Percentiles rank a stretch among this genome's conserved stretches.
These are phyloP conservation scores for Wallacemonas sp. DNA, from an alignment of 208 protist species.

Conservation along the genomic window DNA sequence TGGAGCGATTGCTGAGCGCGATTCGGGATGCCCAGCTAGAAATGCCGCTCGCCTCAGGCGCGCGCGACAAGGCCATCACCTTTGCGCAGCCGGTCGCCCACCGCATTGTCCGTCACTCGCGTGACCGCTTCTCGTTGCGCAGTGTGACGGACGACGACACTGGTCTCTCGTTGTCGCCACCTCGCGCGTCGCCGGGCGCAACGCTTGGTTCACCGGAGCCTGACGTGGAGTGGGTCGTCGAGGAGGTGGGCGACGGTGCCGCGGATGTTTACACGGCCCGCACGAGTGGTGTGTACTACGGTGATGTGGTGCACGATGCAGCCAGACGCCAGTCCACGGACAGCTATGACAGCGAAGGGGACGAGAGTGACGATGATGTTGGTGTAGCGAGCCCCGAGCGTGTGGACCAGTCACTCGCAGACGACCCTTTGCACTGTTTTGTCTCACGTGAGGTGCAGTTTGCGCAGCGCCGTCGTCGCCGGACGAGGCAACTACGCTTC, in stretches of 20 bases:
- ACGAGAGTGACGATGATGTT: background rate
- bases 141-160: constrained; percentile 24
- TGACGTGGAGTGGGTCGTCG: background rate
- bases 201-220: constrained; percentile 8
- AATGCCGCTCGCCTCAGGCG: background rate
- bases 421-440: background rate
- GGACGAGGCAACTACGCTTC: background rate
- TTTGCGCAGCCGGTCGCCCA: constrained; percentile 39
- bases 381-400: constrained; percentile 1
- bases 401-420: background rate
- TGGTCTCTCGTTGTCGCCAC: constrained; percentile 6
- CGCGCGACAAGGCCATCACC: constrained; percentile 28
- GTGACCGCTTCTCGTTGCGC: constrained; percentile 36
- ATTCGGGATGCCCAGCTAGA: constrained; percentile 35
- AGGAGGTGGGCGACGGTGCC: background rate
- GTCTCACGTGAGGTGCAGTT: background rate
- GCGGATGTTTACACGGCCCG: constrained; percentile 18
- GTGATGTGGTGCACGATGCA: constrained; percentile 22
- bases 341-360: background rate
- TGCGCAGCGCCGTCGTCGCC: background rate
- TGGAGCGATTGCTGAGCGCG: constrained; percentile 33
- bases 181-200: background rate
- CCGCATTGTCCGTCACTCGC: constrained; percentile 34
- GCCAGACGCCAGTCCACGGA: background rate
- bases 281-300: constrained; percentile 60